Percentiles rank a stretch among this genome's conserved stretches.
These are phyloP conservation scores for Steccherinum ochraceum DNA, from an alignment of 768 basidiomycete genomes.

Conservation along the genomic window DNA sequence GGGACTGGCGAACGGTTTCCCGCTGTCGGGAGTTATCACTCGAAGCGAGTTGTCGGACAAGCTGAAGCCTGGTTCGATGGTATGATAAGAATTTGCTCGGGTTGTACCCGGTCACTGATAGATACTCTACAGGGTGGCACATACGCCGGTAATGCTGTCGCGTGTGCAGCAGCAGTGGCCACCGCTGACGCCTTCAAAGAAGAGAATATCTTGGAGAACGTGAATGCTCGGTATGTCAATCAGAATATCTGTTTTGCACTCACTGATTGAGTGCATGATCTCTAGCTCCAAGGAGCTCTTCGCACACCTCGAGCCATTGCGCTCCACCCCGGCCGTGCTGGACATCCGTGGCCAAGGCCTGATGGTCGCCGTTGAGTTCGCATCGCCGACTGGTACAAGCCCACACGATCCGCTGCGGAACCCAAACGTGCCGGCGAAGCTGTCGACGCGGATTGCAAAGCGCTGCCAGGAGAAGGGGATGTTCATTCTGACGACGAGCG, in stretches of 20 bases:
- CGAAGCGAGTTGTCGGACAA: slow-evolving; percentile 76
- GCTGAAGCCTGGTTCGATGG: slow-evolving; percentile 76
- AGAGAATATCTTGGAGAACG: slow-evolving; percentile 81
- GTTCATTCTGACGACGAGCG: slow-evolving; percentile 82
- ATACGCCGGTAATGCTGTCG: slow-evolving; percentile 87
- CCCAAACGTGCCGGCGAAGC: slow-evolving; percentile 36
- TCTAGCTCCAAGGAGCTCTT: slow-evolving; percentile 71
- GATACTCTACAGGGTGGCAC: slow-evolving; percentile 60
- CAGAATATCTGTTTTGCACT: neutral
- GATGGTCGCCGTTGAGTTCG: slow-evolving; percentile 84
- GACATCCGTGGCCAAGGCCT: slow-evolving; percentile 87
- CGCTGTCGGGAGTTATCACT: slow-evolving; percentile 80
- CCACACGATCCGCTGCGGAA: slow-evolving; percentile 38
- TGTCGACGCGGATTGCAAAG: slow-evolving; percentile 67
- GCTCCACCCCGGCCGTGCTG: slow-evolving; percentile 57
- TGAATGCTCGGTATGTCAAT: slow-evolving; percentile 50
- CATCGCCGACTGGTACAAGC: slow-evolving; percentile 50
- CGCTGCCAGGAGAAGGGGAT: slow-evolving; percentile 84
- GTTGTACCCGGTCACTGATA: neutral
- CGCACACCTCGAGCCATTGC: slow-evolving; percentile 47
- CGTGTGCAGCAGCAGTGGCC: slow-evolving; percentile 87
- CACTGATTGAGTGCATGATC: neutral
- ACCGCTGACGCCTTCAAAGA: slow-evolving; percentile 71
- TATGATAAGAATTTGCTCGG: slow-evolving; percentile 23
- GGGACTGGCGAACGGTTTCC: slow-evolving; percentile 92